Conservation (phyloP, 2,329 filamentous ascomycete genomes). For the Rachicladosporium sp. region DNA sequence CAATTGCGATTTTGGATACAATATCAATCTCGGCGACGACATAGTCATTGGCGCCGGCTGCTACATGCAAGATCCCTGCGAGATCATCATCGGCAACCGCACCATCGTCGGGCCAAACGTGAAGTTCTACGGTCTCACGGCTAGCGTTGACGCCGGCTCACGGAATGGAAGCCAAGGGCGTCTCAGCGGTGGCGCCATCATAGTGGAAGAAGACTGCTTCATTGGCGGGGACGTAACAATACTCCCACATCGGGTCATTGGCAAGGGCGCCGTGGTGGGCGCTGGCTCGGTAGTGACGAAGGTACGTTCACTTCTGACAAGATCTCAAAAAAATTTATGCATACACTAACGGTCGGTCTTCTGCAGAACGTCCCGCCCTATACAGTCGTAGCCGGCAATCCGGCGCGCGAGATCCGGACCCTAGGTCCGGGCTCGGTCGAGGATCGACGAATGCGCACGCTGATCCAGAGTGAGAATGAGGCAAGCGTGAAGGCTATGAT, state of each 20-base stretch:
- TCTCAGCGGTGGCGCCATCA: constrained; percentile 57
- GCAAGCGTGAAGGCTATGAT: too few relatives aligned
- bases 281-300: constrained; percentile 44
- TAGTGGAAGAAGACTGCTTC: constrained; percentile 61
- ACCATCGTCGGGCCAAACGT: constrained; percentile 65
- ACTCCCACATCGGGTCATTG: constrained; percentile 41
- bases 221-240: constrained; percentile 53
- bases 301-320: constrained; percentile 28
- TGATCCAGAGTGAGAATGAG: too few relatives aligned
- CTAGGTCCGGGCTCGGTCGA: constrained; percentile 1
- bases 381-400: constrained; percentile 36
- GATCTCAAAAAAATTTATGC: background rate
- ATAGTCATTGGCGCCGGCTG: constrained; percentile 75
- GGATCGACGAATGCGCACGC: too few relatives aligned
- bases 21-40: constrained; percentile 75
- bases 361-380: constrained; percentile 33
- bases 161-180: constrained; percentile 62
- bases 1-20: constrained; percentile 89
- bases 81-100: constrained; percentile 68
- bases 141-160: constrained; percentile 59
- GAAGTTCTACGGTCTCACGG: constrained; percentile 65
- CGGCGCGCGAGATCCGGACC: constrained; percentile 35
- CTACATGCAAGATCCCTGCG: constrained; percentile 73
- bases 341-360: background rate
- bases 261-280: constrained; percentile 40